Evolutionary conservation across 805 yeast species (phyloP).

Genomic region (Kazachstania psychrophila): DNA sequence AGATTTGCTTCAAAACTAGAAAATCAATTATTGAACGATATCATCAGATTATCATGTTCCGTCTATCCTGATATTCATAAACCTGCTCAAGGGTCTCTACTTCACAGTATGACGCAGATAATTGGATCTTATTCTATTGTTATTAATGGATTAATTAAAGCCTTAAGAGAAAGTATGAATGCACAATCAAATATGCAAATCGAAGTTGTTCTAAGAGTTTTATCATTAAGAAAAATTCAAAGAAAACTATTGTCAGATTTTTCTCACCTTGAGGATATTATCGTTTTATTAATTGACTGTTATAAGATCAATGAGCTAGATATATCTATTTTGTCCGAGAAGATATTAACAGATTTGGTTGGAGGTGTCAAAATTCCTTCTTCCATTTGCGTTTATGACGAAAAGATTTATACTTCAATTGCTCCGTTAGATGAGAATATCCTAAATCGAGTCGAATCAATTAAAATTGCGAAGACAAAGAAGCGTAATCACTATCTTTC

Average conservation of each 20-base stretch:
- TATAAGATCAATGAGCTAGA: slow-evolving; percentile 47
- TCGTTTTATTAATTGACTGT: slow-evolving; percentile 45
- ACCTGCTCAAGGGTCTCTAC: slow-evolving; percentile 60
- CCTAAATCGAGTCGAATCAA: slow-evolving; percentile 47
- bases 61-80: slow-evolving; percentile 57
- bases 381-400: slow-evolving; percentile 45
- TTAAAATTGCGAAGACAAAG: slow-evolving; percentile 50
- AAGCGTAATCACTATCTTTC: slow-evolving; percentile 40
- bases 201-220: slow-evolving; percentile 53
- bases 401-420: slow-evolving; percentile 33
- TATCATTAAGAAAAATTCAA: slow-evolving; percentile 50
- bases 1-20: slow-evolving; percentile 63
- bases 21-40: slow-evolving; percentile 50
- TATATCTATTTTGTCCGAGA: slow-evolving; percentile 46
- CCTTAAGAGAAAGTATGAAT: slow-evolving; percentile 42
- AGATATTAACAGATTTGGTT: slow-evolving; percentile 37
- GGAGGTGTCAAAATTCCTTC: slow-evolving; percentile 42
- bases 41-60: slow-evolving; percentile 56
- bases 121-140: slow-evolving; percentile 55
- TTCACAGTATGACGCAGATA: slow-evolving; percentile 60
- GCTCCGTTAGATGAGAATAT: slow-evolving; percentile 54
- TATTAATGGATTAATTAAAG: slow-evolving; percentile 34
- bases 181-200: slow-evolving; percentile 45
- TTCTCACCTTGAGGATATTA: slow-evolving; percentile 39
- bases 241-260: slow-evolving; percentile 52